A percentile compares a stretch with the other conserved stretches of the same genome.
phyloP scores from a whole-genome alignment of 164 flowering plant genomes.

The Vitis amurensis region DNA sequence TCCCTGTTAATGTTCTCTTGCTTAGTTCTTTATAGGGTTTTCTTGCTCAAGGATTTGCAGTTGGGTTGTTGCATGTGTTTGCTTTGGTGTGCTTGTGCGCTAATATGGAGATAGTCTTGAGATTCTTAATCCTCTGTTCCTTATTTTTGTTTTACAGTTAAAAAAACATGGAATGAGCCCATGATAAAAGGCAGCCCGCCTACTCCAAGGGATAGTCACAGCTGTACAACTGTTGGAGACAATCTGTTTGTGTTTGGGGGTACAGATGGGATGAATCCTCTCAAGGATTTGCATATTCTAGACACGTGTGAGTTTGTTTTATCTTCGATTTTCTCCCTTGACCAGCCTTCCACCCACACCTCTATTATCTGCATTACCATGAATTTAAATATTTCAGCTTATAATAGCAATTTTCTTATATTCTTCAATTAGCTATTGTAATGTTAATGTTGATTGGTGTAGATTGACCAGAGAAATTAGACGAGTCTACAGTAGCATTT shows the following conservation, averaged over 20 bases:
- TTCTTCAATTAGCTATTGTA: background rate
- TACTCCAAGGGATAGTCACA: slow-evolving; percentile 89
- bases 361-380: background rate
- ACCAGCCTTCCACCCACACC: background rate
- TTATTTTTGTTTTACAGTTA: slow-evolving; percentile 39
- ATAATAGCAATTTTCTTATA: background rate
- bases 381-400: background rate
- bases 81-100: background rate
- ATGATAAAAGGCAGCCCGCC: slow-evolving; percentile 79
- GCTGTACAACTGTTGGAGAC: slow-evolving; percentile 82
- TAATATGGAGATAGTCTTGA: background rate
- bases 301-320: slow-evolving; percentile 68
- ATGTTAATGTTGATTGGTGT: background rate
- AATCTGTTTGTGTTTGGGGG: slow-evolving; percentile 94
- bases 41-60: background rate
- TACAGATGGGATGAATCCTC: slow-evolving; percentile 87
- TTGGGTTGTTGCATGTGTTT: background rate
- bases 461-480: too few relatives aligned
- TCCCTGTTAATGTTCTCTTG: background rate
- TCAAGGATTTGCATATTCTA: slow-evolving; percentile 79
- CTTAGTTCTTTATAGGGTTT: background rate
- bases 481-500: background rate
- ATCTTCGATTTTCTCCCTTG: background rate
- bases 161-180: slow-evolving; percentile 78
- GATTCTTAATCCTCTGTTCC: slow-evolving; percentile 8